Base-by-base conservation (phyloP, 768 basidiomycete species). In the Trichaptum fuscoviolaceum region DNA sequence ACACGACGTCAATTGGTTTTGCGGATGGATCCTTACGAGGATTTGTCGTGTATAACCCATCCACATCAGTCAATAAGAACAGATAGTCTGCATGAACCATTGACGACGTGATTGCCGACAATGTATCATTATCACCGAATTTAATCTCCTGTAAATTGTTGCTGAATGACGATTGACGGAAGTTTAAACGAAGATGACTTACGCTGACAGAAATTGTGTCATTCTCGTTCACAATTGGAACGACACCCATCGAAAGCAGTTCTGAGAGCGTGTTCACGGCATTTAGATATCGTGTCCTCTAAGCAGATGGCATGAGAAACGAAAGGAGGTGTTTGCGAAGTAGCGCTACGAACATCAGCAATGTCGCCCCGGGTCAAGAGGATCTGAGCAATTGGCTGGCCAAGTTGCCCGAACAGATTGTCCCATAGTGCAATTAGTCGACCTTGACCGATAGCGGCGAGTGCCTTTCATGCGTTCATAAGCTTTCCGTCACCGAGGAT, bases 51-150 rank as follows among this genome's bases (percentile, higher is more conserved):
- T 98, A 99, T 68, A 99, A 76, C 4, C 94, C 93, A 68, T 98
- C 95, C 5, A 99, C 97, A 71, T 99, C 97, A 1, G 97, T 99
- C 42, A 99, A 80, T 2, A 99, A 84, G 76, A 99, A 98, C 12
- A 99, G 87, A 75, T 95, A 99, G 76, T 99, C 96, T 20, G 97
- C 97, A 69, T 96, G 93, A 26, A 99, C 90, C 92, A 99, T 99
- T 7, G 93, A 93, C 3, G 95, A 90, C 0, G 97, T 96, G 67
- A 99, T 96, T 23, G 97, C 97, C 57, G 96, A 98, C 20, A 99
- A 81, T 0, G 96, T 98, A 75, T 99, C 97, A 75, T 99, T 99
- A 79, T 99, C 97, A 62, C 97, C 97, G 71, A 99, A 99, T 92
- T 95, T 96, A 69, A 99, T 99, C 90, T 99, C 97, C 94, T 96